Percentiles rank a stretch among this genome's conserved stretches.
Evolutionary conservation across 805 yeast genomes (phyloP).

Genomic region (Metschnikowia peoriensis): DNA sequence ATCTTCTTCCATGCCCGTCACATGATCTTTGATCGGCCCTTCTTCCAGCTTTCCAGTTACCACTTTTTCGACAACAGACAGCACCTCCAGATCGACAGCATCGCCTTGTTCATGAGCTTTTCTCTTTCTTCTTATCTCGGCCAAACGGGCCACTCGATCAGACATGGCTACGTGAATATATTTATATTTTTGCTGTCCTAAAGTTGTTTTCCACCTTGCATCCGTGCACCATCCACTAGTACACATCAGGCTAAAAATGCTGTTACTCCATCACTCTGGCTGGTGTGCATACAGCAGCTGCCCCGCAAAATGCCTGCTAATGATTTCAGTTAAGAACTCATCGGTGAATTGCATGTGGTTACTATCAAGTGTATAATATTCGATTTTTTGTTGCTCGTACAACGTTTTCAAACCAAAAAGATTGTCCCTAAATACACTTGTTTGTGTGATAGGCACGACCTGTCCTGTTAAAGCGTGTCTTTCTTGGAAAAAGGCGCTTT

Average conservation of each 20-base stretch:
- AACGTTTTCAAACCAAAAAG: constrained; percentile 57
- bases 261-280: background rate
- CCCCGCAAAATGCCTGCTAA: constrained; percentile 40
- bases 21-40: background rate
- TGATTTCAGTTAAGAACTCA: constrained; percentile 44
- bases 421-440: constrained; percentile 52
- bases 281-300: background rate
- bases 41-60: background rate
- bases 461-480: constrained; percentile 41
- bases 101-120: background rate
- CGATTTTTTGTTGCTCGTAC: constrained; percentile 42
- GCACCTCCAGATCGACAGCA: background rate
- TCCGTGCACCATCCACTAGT: constrained; percentile 9
- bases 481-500: constrained; percentile 67
- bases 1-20: background rate
- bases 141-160: constrained; percentile 18
- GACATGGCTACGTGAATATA: constrained; percentile 7
- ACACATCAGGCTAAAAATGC: too few relatives aligned
- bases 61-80: background rate
- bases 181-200: background rate
- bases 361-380: constrained; percentile 51
- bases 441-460: constrained; percentile 44
- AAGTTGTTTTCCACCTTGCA: background rate
- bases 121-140: constrained; percentile 17
- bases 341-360: constrained; percentile 67